Evolutionary conservation across 768 basidiomycete species (phyloP), one percentile per base, ranked within the genome.

Genomic region (Trametes gibbosa): DNA sequence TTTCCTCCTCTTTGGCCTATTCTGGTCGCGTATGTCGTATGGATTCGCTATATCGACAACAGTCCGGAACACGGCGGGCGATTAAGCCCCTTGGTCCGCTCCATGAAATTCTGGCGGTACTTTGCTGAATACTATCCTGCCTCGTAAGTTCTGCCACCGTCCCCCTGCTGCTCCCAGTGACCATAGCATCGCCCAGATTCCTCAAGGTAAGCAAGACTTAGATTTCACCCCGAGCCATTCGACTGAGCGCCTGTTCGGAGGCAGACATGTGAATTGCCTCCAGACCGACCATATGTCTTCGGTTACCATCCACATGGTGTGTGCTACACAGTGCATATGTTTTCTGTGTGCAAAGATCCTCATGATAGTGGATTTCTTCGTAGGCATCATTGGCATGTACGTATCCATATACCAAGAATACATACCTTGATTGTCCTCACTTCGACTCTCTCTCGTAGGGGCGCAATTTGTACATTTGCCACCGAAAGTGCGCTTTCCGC

Each of bases 261-360:
- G 17, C 27, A 95, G 94, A 94, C 93, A 75, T 87, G 85, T 35
- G 92, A 96, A 63, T 80, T 99, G 23, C 94, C 96, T 0, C 77
- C 96, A 12, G 92, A 97, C 71, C 78, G 95, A 62, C 88, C 92
- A 19, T 99, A 99, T 74, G 83, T 99, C 14, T 99, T 99, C 74
- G 97, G 96, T 8, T 98, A 98, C 73, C 97, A 99, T 73, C 97
- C 97, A 17, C 97, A 99, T 73, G 97, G 95, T 87, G 82, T 70
- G 42, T 32, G 10, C 21, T 8, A 34, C 40, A 16, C 21, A n/a
- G 0, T 59, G 29, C 37, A 13, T 23, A 23, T 19, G 17, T 3
- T 19, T 50, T 13, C 17, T 17, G 4, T 34, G 21, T 34, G 29
- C 32, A 32, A 32, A 10, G 10, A 10, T 5, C 29, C n/a, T n/a